Conservation (phyloP, 805 yeast genomes). For the Barnettozyma sucrosica region DNA sequence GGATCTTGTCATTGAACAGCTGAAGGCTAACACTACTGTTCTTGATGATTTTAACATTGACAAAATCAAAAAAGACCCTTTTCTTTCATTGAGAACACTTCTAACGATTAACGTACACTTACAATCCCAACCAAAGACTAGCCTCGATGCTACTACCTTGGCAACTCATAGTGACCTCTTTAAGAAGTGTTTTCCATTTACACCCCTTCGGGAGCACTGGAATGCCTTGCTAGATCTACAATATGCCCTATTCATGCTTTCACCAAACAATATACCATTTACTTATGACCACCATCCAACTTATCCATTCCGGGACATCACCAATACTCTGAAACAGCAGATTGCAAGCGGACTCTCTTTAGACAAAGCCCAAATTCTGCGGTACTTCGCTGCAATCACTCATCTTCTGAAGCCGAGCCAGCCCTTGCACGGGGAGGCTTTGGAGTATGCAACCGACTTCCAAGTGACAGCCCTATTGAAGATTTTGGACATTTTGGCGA, state of each 20-base stretch:
- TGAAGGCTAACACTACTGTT: not conserved
- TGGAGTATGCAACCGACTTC: slow-evolving; percentile 1
- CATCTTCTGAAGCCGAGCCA: slow-evolving; percentile 7
- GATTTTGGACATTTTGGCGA: slow-evolving; percentile 10
- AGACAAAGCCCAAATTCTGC: slow-evolving; percentile 8
- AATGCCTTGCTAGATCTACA: slow-evolving; percentile 11
- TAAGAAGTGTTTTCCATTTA: not conserved
- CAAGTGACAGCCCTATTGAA: slow-evolving; percentile 10
- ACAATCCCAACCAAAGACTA: not conserved
- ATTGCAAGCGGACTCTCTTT: slow-evolving; percentile 16
- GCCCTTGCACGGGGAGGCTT: slow-evolving; percentile 5
- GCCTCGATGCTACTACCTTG: not conserved
- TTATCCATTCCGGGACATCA: slow-evolving; percentile 5
- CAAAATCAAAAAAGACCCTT: slow-evolving; percentile 1
- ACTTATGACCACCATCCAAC: slow-evolving; percentile 5
- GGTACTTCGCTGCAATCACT: slow-evolving; percentile 1
- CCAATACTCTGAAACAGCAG: slow-evolving; percentile 12
- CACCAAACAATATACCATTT: not conserved
- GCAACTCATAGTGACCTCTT: not conserved
- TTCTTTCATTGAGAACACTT: not conserved
- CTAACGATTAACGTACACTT: not conserved
- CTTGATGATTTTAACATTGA: not conserved
- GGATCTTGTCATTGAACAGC: not conserved
- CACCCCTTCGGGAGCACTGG: slow-evolving; percentile 9
- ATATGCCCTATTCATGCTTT: slow-evolving; percentile 9